These are phyloP conservation scores for Corymbia calophylla DNA, from an alignment of 441 rosid genomes.

Conservation along the genomic window DNA sequence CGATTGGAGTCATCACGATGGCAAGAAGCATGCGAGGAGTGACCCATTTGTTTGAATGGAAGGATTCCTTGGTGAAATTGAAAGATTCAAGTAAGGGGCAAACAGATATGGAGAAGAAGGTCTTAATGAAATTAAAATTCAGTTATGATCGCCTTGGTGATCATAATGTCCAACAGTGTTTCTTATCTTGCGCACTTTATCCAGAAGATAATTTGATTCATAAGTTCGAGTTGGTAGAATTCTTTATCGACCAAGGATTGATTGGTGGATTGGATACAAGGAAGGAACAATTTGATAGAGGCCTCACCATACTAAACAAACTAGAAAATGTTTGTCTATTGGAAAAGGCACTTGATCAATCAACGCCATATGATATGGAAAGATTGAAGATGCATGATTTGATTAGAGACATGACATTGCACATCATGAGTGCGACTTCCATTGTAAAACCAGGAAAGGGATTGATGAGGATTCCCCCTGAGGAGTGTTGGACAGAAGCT, in stretches of 20 bases:
- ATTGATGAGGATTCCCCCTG: fast-evolving
- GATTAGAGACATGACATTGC: slow-evolving; percentile 14
- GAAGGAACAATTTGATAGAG: background rate
- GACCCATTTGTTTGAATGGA: background rate
- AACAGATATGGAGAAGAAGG: background rate
- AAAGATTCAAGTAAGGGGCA: background rate
- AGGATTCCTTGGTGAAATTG: background rate
- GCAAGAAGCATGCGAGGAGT: background rate
- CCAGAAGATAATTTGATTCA: background rate
- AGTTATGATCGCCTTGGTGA: background rate
- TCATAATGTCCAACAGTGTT: background rate
- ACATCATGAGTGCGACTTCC: background rate
- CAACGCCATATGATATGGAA: background rate
- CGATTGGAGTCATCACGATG: background rate
- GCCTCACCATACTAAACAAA: slow-evolving; percentile 6
- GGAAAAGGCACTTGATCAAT: background rate
- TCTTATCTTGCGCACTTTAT: background rate
- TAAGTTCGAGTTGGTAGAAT: background rate
- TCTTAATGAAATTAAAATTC: background rate
- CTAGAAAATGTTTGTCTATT: slow-evolving; percentile 11
- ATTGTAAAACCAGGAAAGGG: background rate
- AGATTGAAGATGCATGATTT: slow-evolving; percentile 19
- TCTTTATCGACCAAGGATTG: background rate
- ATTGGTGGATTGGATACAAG: background rate
- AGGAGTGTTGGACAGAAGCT: background rate